Evolutionary conservation across 1,284 basidiomycete species (phyloP), one percentile per base, ranked within the genome.

Genomic region (Rhodotorula glutinis): DNA sequence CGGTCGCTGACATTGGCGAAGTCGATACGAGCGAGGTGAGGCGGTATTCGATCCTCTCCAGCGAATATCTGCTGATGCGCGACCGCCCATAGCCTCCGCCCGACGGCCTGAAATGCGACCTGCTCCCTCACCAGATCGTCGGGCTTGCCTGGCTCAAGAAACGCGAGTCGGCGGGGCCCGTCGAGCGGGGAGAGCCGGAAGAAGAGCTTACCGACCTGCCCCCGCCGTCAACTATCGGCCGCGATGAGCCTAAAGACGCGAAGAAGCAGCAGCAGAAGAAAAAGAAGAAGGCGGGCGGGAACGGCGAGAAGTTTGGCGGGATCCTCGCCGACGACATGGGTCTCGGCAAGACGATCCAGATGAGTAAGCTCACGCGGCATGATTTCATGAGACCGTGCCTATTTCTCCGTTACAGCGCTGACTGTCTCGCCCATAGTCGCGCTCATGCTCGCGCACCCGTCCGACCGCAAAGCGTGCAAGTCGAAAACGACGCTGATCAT

Each of bases 271-370:
- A 27, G 25, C 11, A 11, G 49, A 14, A 17, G 49, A 49, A 49
- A 27, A 14, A n/a, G 47, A 51, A 51, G 49, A 51, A 51, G 49
- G 25, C n/a, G 27, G 25, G 49, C n/a, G 49, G 25, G 57, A 27
- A 52, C 19, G 66, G 63, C 14, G 69, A 72, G 58, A 67, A 72
- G 23, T 49, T 72, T 14, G 75, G 75, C 13, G 75, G 75, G 3
- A 73, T 76, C 46, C 65, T 76, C 44, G 74, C 68, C 16, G 75
- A 76, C 55, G 75, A 75, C 33, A 76, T 76, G 75, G 75, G 74
- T 16, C 63, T 76, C 40, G 75, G 75, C 25, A 76, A 76, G 56
- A 75, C 75, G 54, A 54, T 72, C 38, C 73, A 74, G 40, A 58
- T 66, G 40, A 59, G 58, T 59, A 27, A 25, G 49, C 21, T 14